phyloP scores from a whole-genome alignment of 495 filamentous ascomycete genomes.

The Talaromyces liani region DNA sequence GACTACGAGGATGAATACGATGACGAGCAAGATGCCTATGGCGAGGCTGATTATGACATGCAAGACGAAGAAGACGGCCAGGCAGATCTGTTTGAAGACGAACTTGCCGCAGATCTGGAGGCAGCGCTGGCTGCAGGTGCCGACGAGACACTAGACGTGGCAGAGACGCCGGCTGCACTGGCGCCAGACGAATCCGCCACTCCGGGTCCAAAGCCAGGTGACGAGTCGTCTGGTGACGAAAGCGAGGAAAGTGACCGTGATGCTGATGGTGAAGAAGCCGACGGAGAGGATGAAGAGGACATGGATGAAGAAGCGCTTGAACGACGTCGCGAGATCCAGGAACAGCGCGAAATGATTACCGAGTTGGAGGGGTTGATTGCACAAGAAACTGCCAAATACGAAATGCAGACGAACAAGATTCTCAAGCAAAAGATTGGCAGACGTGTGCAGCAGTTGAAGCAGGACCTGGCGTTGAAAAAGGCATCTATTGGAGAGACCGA shows the following conservation, averaged over 20 bases:
- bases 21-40: slow-evolving; percentile 43
- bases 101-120: slow-evolving; percentile 46
- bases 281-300: slow-evolving; percentile 47
- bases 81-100: slow-evolving; percentile 48
- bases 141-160: slow-evolving; percentile 33
- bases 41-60: slow-evolving; percentile 49
- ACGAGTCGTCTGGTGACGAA: slow-evolving; percentile 38
- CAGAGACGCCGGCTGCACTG: slow-evolving; percentile 24
- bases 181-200: slow-evolving; percentile 2
- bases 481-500: slow-evolving; percentile 38
- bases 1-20: slow-evolving; percentile 40
- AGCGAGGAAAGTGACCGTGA: slow-evolving; percentile 53
- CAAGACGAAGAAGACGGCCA: slow-evolving; percentile 29
- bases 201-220: slow-evolving; percentile 14
- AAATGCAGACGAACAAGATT: slow-evolving; percentile 35
- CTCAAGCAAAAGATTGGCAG: slow-evolving; percentile 43
- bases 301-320: slow-evolving; percentile 48
- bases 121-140: slow-evolving; percentile 43
- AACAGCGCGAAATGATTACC: slow-evolving; percentile 41
- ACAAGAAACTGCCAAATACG: slow-evolving; percentile 34
- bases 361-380: slow-evolving; percentile 42
- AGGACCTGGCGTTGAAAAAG: slow-evolving; percentile 41
- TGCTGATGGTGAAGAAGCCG: slow-evolving; percentile 42
- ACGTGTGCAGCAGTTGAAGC: slow-evolving; percentile 40
- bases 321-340: slow-evolving; percentile 38